phyloP scores from a whole-genome alignment of 2,329 filamentous ascomycete species.

The Aureobasidium leucospermi region DNA sequence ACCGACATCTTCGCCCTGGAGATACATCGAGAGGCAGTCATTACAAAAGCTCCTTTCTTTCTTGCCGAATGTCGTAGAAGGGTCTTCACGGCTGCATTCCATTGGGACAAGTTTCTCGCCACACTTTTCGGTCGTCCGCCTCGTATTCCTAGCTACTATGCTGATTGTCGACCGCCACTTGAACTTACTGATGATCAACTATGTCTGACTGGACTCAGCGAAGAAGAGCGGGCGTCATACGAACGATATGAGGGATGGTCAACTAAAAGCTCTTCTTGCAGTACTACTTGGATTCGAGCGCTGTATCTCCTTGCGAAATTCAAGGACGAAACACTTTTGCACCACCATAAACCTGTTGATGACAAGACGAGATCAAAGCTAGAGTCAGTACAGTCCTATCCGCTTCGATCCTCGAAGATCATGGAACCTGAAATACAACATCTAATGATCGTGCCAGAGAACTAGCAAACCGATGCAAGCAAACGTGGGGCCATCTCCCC shows the following conservation, averaged over 20 bases:
- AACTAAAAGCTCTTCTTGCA: not conserved
- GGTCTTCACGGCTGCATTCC: slow-evolving; percentile 14
- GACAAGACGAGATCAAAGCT: not conserved
- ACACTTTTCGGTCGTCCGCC: slow-evolving; percentile 19
- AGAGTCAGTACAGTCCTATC: not conserved
- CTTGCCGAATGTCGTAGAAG: slow-evolving; percentile 16
- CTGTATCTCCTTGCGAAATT: not conserved
- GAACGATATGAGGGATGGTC: slow-evolving; percentile 10
- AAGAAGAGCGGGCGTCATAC: not conserved
- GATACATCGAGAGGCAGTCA: slow-evolving; percentile 18
- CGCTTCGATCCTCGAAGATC: too few relatives aligned
- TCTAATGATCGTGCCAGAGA: too few relatives aligned
- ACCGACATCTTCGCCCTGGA: slow-evolving; percentile 57
- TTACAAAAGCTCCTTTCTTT: slow-evolving; percentile 17
- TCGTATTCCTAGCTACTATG: slow-evolving; percentile 13
- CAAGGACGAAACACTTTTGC: not conserved
- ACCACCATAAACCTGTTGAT: not conserved
- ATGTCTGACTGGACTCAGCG: too few relatives aligned
- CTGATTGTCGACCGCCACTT: slow-evolving; percentile 15
- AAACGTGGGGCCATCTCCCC: slow-evolving; percentile 12
- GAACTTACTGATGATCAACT: slow-evolving; percentile 16
- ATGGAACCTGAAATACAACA: too few relatives aligned
- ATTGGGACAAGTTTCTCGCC: slow-evolving; percentile 19
- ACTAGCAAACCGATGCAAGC: not conserved
- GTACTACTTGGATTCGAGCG: slow-evolving; percentile 1